Percentiles rank a stretch among this genome's conserved stretches.
Evolutionary conservation across 306 rosid species (phyloP).

Genomic region (Arachis hypogaea): DNA sequence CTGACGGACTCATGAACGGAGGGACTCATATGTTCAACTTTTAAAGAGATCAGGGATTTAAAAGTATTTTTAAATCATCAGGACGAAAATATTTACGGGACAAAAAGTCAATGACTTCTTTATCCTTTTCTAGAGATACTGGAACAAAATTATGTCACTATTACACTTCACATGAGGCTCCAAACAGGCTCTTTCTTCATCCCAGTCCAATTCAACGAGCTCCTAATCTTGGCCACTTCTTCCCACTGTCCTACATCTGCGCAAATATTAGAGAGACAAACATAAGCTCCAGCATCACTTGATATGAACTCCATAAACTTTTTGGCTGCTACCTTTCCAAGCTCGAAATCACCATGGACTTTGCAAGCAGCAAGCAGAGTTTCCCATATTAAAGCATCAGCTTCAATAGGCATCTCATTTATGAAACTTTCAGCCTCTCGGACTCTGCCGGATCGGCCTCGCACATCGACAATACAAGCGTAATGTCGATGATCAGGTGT

Average conservation of each 20-base stretch:
- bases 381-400: conserved; percentile 74
- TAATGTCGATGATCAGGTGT: conserved; percentile 69
- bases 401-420: conserved; percentile 54
- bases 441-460: conserved; percentile 71
- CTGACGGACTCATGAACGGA: no score
- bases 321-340: conserved; percentile 66
- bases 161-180: conserved; percentile 58
- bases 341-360: conserved; percentile 70
- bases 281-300: conserved; percentile 62
- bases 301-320: conserved; percentile 65
- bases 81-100: no score
- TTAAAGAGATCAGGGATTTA: no score
- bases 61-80: no score
- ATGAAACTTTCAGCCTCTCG: conserved; percentile 70
- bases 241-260: conserved; percentile 80
- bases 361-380: conserved; percentile 80
- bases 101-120: no score
- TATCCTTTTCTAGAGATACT: no score
- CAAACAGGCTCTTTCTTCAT: conserved; percentile 69
- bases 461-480: conserved; percentile 79
- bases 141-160: not conserved
- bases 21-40: no score
- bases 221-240: conserved; percentile 67
- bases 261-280: conserved; percentile 70
- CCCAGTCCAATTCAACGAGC: conserved; percentile 57